phyloP scores from a whole-genome alignment of 345 rosid genomes.

The Salix caprea region DNA sequence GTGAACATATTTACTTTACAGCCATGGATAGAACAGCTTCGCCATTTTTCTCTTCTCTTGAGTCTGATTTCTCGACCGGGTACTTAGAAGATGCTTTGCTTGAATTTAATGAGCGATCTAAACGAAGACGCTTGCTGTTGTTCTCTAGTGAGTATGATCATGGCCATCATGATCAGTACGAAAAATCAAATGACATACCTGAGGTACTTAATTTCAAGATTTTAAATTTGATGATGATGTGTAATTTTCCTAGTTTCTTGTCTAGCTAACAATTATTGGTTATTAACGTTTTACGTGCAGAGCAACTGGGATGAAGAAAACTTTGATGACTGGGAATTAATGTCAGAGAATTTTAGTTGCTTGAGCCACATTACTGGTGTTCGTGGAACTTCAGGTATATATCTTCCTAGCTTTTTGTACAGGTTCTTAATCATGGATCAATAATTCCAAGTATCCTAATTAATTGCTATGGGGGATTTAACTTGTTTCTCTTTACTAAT shows the following conservation, averaged over 20 bases:
- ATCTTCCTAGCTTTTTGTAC: neutral
- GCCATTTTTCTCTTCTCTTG: constrained; percentile 36
- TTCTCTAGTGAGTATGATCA: constrained; percentile 26
- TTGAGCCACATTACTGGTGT: constrained; percentile 30
- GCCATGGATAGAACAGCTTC: constrained; percentile 43
- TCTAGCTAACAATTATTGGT: neutral
- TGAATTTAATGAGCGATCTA: constrained; percentile 58
- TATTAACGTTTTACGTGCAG: constrained; percentile 23
- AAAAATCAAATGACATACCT: constrained; percentile 19
- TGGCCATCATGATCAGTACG: constrained; percentile 12
- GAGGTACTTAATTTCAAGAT: constrained; percentile 15
- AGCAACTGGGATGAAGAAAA: constrained; percentile 44
- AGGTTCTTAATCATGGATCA: neutral
- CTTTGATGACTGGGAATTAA: constrained; percentile 42
- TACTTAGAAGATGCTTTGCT: constrained; percentile 81
- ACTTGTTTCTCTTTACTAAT: neutral
- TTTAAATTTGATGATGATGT: neutral
- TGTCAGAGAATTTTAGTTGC: constrained; percentile 53
- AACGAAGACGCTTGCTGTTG: constrained; percentile 54
- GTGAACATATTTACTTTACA: constrained; percentile 13
- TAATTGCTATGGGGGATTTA: neutral
- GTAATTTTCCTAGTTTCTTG: neutral
- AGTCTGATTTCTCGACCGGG: constrained; percentile 71
- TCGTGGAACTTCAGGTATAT: constrained; percentile 41
- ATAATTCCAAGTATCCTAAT: neutral